Conservation (phyloP, 768 basidiomycete genomes). For the Termitomyces sp. region DNA sequence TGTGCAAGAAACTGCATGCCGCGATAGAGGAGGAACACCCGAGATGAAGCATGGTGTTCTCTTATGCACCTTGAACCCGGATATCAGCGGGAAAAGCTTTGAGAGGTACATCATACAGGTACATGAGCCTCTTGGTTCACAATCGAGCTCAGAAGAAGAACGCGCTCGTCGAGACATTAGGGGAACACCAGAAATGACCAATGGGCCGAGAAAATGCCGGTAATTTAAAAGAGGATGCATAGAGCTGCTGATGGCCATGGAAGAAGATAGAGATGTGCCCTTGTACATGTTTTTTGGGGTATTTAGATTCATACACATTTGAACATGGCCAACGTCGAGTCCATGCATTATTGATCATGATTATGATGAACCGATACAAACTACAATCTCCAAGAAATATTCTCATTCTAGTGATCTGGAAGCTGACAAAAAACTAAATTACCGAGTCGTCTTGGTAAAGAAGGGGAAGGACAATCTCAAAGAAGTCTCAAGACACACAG, state of each 20-base stretch:
- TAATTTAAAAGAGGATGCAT: neutral
- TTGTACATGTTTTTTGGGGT: no score
- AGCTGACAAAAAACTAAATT: neutral
- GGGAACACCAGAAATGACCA: neutral
- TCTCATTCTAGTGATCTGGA: neutral
- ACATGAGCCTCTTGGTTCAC: neutral
- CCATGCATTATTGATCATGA: no score
- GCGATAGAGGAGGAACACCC: neutral
- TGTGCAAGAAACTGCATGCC: neutral
- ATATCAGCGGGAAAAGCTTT: neutral
- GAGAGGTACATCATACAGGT: neutral
- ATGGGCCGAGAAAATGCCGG: neutral
- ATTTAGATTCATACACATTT: no score
- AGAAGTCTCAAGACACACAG: neutral
- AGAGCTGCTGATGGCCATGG: neutral
- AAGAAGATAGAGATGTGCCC: neutral
- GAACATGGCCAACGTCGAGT: no score
- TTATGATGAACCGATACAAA: no score
- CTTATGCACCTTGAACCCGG: neutral
- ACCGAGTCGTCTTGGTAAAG: neutral
- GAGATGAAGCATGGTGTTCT: constrained; percentile 3
- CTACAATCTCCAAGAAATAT: neutral
- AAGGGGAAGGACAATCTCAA: neutral
- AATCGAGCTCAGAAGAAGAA: neutral
- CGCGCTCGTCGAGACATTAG: neutral